These are phyloP conservation scores for Phytophthora tubulina DNA, from an alignment of 352 stramenopile genomes.

Conservation along the genomic window DNA sequence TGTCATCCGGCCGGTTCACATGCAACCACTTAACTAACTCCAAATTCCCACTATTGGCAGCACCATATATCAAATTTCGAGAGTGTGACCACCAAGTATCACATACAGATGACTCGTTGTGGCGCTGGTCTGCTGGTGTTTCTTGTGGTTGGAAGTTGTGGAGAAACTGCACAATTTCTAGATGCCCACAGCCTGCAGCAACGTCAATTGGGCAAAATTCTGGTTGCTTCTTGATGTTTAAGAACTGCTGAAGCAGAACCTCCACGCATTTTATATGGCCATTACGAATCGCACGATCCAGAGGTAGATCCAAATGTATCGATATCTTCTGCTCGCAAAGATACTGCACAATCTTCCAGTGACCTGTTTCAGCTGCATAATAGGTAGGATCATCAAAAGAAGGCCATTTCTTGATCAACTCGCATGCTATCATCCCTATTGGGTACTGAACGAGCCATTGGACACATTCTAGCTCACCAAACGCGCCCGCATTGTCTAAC, in stretches of 20 bases:
- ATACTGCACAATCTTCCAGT: not conserved
- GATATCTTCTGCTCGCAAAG: not conserved
- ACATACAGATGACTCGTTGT: no score
- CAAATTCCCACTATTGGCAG: not conserved
- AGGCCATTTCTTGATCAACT: not conserved
- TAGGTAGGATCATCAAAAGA: not conserved
- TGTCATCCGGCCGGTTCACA: not conserved
- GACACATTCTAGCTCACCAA: not conserved
- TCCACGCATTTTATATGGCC: no score
- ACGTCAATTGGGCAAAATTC: not conserved
- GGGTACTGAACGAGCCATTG: conserved; percentile 21
- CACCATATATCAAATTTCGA: no score
- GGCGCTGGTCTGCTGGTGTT: no score
- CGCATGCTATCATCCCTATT: not conserved
- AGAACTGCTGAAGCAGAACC: no score
- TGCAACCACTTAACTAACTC: conserved; percentile 12
- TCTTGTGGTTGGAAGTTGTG: no score
- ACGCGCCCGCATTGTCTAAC: not conserved
- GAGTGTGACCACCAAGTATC: no score
- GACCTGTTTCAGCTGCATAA: not conserved
- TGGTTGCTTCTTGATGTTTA: no score
- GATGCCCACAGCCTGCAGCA: not conserved
- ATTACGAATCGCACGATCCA: not conserved
- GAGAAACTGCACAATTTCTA: no score
- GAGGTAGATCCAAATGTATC: no score